Base-by-base conservation (phyloP, 208 protist genomes). In the Zelonia costaricensis region DNA sequence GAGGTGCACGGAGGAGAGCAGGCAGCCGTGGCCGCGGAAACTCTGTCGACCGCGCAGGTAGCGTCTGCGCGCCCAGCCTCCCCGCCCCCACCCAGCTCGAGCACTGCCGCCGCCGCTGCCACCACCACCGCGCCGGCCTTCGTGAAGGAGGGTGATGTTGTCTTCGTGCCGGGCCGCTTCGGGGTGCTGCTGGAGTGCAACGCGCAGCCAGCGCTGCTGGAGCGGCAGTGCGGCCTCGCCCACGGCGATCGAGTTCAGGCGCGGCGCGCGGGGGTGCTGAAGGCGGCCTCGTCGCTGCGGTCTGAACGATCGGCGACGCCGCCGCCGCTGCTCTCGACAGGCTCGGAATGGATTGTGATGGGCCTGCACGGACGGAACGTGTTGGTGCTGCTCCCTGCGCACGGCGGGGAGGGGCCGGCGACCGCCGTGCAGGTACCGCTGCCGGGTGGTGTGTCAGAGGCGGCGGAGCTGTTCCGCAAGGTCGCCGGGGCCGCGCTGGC, bases 161-260 rank as follows among this genome's bases (percentile, higher is more conserved):
- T 81, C 12, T 62, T 62, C 10, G 76, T 77, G 7, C 47, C 68
- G 10, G 82, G 70, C 4, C 49, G 71, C 48, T 88, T 71, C 47
- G 72, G 69, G 15, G 61, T 70, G 12, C 62, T 69, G 56, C 48
- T 77, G 3, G 69, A 82, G 54, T 84, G 78, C 47, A 62, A 73
- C 39, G 63, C 62, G 10, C 56, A 57, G 5, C 54, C 65, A 3
- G 39, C 45, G 12, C 31, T 57, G 38, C 55, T 84, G 15, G 46
- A 45, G 20, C 23, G 25, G 30, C 42, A 44, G 12, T 88, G 82
- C 39, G 77, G 82, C 40, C 77, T 88, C 1, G 53, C 64, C 4
- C 77, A 88, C 60, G 74, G 60, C 8, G 78, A 88, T 18, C 65
- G 63, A 8, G 62, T 84, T 13, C n/a, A n/a, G n/a, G n/a, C n/a